phyloP scores from a whole-genome alignment of 2,329 filamentous ascomycete species.

The Arthrobotrys sphaeroides region DNA sequence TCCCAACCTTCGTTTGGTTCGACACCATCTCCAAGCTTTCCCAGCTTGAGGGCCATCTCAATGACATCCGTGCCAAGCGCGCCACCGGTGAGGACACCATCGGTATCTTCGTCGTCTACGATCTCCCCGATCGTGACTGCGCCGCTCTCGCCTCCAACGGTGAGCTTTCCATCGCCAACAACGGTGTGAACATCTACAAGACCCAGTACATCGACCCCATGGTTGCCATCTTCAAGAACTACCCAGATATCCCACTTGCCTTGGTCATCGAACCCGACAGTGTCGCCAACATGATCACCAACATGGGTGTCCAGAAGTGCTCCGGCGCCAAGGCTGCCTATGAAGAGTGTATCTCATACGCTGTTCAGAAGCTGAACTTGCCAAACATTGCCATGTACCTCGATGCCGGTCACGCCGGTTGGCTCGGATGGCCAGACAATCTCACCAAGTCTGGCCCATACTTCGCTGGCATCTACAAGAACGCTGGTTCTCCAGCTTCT shows the following conservation, averaged over 20 bases:
- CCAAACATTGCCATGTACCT: conserved; percentile 70
- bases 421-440: conserved; percentile 70
- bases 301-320: conserved; percentile 66
- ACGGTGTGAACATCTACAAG: conserved; percentile 67
- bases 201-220: conserved; percentile 65
- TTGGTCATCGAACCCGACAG: conserved; percentile 67
- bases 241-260: conserved; percentile 57
- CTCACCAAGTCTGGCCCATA: conserved; percentile 65
- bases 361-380: conserved; percentile 66
- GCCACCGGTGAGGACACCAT: conserved; percentile 51
- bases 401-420: conserved; percentile 69
- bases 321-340: conserved; percentile 65
- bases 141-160: conserved; percentile 69
- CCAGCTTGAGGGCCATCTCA: conserved; percentile 64
- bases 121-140: conserved; percentile 70
- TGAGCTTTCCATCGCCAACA: conserved; percentile 66
- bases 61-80: conserved; percentile 60
- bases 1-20: conserved; percentile 68
- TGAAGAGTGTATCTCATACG: conserved; percentile 66
- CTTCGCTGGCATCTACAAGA: conserved; percentile 65
- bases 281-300: conserved; percentile 70
- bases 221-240: conserved; percentile 61
- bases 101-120: conserved; percentile 67
- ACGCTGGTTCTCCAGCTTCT: conserved; percentile 65
- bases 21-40: conserved; percentile 66